phyloP scores from a whole-genome alignment of 2,329 filamentous ascomycete species.

The Tetracladium maxilliforme region DNA sequence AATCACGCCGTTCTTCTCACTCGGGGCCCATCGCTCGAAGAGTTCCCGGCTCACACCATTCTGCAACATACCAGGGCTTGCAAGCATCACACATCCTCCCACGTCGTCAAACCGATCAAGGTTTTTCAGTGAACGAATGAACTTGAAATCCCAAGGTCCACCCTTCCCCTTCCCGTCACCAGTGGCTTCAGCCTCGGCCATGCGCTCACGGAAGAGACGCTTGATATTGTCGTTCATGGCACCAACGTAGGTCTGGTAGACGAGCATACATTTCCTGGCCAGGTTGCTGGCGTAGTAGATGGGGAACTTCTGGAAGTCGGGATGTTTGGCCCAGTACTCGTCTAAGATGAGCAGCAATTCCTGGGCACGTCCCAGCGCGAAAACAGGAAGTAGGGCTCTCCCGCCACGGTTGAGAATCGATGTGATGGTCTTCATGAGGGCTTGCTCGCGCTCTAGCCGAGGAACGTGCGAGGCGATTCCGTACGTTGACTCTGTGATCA shows the following conservation, averaged over 20 bases:
- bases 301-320: conserved; percentile 76
- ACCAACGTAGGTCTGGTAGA: conserved; percentile 95
- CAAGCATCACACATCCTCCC: conserved; percentile 91
- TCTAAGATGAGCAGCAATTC: conserved; percentile 89
- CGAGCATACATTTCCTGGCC: conserved; percentile 92
- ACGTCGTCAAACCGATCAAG: conserved; percentile 94
- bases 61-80: conserved; percentile 95
- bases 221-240: conserved; percentile 99
- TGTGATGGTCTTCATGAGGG: conserved; percentile 91
- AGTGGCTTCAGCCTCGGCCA: conserved; percentile 76
- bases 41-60: conserved; percentile 89
- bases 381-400: conserved; percentile 86
- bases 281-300: conserved; percentile 97
- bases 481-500: conserved; percentile 96
- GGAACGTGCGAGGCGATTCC: conserved; percentile 91
- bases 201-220: conserved; percentile 78
- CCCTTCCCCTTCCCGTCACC: conserved; percentile 63
- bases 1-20: conserved; percentile 92
- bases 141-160: conserved; percentile 93
- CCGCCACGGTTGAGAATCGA: conserved; percentile 82
- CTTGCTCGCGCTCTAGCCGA: conserved; percentile 77
- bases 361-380: conserved; percentile 85
- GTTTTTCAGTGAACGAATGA: conserved; percentile 80
- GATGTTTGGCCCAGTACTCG: conserved; percentile 88
- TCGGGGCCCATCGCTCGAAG: conserved; percentile 90